Conservation (phyloP, 2,329 filamentous ascomycete species). For the Macroventuria anomochaeta region DNA sequence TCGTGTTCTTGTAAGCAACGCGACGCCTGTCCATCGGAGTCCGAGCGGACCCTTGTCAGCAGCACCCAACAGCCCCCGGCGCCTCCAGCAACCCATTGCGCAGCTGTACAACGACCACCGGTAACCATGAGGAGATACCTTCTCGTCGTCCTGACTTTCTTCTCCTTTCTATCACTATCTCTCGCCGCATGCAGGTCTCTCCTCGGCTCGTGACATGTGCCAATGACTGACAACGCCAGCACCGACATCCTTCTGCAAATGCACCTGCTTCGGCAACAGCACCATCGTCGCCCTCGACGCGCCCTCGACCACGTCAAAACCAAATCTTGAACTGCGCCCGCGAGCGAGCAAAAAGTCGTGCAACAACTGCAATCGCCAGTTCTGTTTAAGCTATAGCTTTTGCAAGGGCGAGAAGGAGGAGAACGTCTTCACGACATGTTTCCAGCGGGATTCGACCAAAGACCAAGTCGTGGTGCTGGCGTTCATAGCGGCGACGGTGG, state of each 20-base stretch:
- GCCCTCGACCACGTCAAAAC: slow-evolving; percentile 38
- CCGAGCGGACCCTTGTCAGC: slow-evolving; percentile 6
- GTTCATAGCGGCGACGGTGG: slow-evolving; percentile 69
- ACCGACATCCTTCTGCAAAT: slow-evolving; percentile 73
- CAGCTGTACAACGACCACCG: slow-evolving; percentile 27
- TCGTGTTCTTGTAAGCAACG: slow-evolving; percentile 6
- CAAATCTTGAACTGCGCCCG: slow-evolving; percentile 30
- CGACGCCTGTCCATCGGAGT: neutral
- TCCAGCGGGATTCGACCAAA: slow-evolving; percentile 72
- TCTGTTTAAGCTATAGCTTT: slow-evolving; percentile 68
- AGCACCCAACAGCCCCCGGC: slow-evolving; percentile 6
- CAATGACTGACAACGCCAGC: slow-evolving; percentile 40
- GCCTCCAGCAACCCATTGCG: slow-evolving; percentile 1
- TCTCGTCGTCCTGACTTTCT: slow-evolving; percentile 35
- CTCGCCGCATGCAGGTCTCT: slow-evolving; percentile 53
- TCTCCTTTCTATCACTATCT: slow-evolving; percentile 47
- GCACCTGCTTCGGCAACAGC: slow-evolving; percentile 71
- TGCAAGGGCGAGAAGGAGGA: slow-evolving; percentile 68
- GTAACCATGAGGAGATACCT: slow-evolving; percentile 24
- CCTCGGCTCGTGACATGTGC: neutral
- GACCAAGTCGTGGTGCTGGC: slow-evolving; percentile 70
- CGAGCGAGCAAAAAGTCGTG: slow-evolving; percentile 58
- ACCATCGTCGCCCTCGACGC: slow-evolving; percentile 70
- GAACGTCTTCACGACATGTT: slow-evolving; percentile 70
- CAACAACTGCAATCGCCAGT: slow-evolving; percentile 71